Base-by-base conservation (phyloP, 768 basidiomycete species). In the Tephrocybe rancida region DNA sequence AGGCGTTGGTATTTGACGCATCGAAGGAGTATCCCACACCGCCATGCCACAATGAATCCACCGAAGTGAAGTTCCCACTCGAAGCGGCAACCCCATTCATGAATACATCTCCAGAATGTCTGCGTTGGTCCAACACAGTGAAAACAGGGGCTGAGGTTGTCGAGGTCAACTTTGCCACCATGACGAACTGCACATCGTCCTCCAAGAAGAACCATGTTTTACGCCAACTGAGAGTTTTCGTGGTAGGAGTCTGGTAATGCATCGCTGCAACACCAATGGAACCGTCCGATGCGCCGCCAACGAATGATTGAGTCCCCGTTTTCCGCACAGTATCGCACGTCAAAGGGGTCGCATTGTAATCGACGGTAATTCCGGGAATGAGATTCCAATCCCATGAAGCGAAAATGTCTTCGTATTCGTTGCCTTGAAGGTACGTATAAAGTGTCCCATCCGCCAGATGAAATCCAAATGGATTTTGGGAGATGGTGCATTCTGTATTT, bases 351-450 rank as follows among this genome's bases (percentile, higher is more conserved):
- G 73, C 80, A 13, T 67, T 72, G 60, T 87, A 87, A 61, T 89
- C 84, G 34, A 79, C 75, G 1, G 88, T 90, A 32, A 74, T 88
- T 0, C 88, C 88, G 10, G 88, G 88, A 27, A 91, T 81, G 5
- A 87, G 75, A 58, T 88, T 82, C 88, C 88, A 91, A 64, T 91
- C 86, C 88, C 87, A 88, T 3, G 83, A 74, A 1, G 84, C 87
- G 2, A 81, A 71, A 22, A 88, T 89, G 61, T 90, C 86, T 61
- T 87, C 85, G 61, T 90, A 90, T 65, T 90, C 88, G 61, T 81
- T 70, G 8, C 88, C 88, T 39, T 70, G 69, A 21, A 86, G 60
- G 65, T 89, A 88, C 1, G 83, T 88, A 65, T 85, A 84, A 9
- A 83, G 65, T 0, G 78, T 76, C 1, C 87, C 88, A 50, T 88